phyloP scores from a whole-genome alignment of 2,329 filamentous ascomycete genomes.

The Macrophomina tecta region DNA sequence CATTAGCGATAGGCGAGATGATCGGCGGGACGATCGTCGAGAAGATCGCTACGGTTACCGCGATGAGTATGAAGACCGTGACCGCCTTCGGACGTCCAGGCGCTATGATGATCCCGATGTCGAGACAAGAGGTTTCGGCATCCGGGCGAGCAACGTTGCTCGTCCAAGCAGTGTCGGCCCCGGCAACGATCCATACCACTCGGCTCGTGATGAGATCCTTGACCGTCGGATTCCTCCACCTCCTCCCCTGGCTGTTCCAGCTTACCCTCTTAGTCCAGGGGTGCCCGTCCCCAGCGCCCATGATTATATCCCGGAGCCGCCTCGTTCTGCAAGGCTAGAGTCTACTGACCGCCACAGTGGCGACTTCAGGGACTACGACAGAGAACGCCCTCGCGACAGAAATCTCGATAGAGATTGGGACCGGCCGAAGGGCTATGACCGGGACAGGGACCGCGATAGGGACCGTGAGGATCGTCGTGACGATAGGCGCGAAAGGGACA shows the following conservation, averaged over 20 bases:
- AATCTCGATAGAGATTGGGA: conserved; percentile 31
- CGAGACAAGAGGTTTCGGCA: conserved; percentile 55
- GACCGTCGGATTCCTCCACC: conserved; percentile 41
- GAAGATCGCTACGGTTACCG: conserved; percentile 39
- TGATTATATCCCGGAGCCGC: conserved; percentile 26
- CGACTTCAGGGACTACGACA: conserved; percentile 28
- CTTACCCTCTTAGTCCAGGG: conserved; percentile 15
- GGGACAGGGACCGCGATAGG: conserved; percentile 31
- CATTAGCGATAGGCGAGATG: conserved; percentile 16
- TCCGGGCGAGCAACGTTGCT: conserved; percentile 36
- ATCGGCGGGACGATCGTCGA: conserved; percentile 40
- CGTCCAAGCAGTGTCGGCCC: conserved; percentile 26
- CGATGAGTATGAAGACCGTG: conserved; percentile 53
- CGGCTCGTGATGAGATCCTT: conserved; percentile 46
- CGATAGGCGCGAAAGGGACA: conserved; percentile 35
- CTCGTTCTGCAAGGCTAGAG: conserved; percentile 33
- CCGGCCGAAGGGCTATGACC: conserved; percentile 23
- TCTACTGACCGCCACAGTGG: conserved; percentile 20
- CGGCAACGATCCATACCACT: conserved; percentile 24
- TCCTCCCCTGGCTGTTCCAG: not conserved
- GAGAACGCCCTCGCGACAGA: conserved; percentile 28
- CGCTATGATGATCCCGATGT: conserved; percentile 53
- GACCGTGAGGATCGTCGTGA: conserved; percentile 38
- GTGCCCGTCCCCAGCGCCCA: conserved; percentile 2
- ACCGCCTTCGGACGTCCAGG: conserved; percentile 47